Conservation (phyloP, 441 rosid species). For the Erysimum cheiri region DNA sequence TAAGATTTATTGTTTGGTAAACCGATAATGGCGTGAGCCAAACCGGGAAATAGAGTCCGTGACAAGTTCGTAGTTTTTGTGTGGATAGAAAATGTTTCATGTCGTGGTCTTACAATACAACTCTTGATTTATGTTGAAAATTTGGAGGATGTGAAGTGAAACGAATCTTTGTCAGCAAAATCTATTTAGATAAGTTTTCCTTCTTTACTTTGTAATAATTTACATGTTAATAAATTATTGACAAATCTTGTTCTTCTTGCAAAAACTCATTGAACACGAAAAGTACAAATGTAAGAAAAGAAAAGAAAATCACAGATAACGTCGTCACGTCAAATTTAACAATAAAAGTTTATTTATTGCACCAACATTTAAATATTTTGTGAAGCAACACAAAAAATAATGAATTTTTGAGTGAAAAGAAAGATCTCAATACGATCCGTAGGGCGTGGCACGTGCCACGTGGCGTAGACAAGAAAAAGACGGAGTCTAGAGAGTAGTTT, state of each 20-base stretch:
- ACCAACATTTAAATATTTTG: neutral
- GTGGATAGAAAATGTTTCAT: no score
- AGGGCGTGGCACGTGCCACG: slow-evolving; percentile 41
- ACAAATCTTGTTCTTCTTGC: slow-evolving; percentile 6
- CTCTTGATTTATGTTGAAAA: no score
- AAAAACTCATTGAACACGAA: neutral
- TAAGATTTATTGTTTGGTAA: no score
- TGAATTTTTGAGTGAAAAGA: slow-evolving; percentile 13
- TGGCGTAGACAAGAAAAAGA: slow-evolving; percentile 36
- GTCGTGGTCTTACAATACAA: no score
- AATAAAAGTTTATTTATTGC: slow-evolving; percentile 16
- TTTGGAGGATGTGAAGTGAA: slow-evolving; percentile 7
- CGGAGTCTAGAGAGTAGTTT: slow-evolving; percentile 35
- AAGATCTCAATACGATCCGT: neutral
- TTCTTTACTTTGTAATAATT: neutral
- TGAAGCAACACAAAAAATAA: slow-evolving; percentile 20
- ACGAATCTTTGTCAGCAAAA: slow-evolving; percentile 13
- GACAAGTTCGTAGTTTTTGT: no score
- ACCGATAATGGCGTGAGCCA: no score
- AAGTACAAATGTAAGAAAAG: slow-evolving; percentile 17
- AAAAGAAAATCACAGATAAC: neutral
- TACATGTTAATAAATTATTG: neutral
- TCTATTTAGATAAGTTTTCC: neutral
- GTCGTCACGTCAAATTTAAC: slow-evolving; percentile 32
- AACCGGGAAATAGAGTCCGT: no score